Percentiles rank a stretch among this genome's conserved stretches.
Evolutionary conservation across 2,329 filamentous ascomycete genomes (phyloP).

Genomic region (Cadophora gregata): DNA sequence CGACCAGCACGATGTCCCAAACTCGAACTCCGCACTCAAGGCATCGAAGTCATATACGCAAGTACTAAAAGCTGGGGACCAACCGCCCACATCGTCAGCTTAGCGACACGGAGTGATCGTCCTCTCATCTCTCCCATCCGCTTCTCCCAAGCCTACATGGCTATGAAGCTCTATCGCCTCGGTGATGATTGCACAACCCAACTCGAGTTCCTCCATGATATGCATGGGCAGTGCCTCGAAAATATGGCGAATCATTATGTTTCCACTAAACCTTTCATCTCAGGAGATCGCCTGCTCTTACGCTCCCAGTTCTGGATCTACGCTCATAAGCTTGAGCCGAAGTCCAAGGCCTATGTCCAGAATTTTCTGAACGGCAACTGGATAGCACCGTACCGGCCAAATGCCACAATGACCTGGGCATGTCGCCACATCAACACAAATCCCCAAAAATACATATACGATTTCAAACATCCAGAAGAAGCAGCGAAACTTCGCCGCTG

Average conservation of each 20-base stretch:
- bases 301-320: constrained; percentile 6
- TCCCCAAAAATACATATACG: not conserved
- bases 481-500: not conserved
- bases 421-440: constrained; percentile 9
- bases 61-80: not conserved
- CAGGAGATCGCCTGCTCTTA: not conserved
- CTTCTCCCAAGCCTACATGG: constrained; percentile 9
- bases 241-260: not conserved
- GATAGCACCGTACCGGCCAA: too few species aligned
- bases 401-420: not conserved
- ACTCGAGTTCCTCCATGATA: not conserved
- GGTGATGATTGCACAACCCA: not conserved
- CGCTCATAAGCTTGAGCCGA: not conserved
- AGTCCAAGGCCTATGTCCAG: not conserved
- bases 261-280: not conserved
- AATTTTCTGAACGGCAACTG: not conserved
- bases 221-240: not conserved
- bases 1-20: not conserved
- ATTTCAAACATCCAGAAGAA: not conserved
- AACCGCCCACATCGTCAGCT: not conserved
- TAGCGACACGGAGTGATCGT: not conserved
- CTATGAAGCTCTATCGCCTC: not conserved
- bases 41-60: not conserved
- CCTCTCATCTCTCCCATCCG: not conserved
- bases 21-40: not conserved